Base-by-base conservation (phyloP, 148 eudicot species). In the Linanthus parryae region DNA sequence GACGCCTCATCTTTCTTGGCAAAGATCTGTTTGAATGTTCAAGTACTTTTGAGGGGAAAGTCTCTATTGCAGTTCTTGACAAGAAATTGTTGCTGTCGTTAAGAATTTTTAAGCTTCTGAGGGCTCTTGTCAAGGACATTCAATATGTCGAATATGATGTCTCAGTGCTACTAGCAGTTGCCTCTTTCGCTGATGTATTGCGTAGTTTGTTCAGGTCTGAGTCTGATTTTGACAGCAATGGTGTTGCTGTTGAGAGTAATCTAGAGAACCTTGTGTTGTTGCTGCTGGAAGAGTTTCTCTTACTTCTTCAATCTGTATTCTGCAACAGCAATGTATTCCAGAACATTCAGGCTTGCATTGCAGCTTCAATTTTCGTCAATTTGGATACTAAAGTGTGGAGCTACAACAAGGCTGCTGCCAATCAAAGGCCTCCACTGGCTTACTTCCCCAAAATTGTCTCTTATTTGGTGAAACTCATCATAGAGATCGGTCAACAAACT, bases 281-380 rank as follows among this genome's bases (percentile, higher is more conserved):
- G 61, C 69, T 80, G 39, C 64, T 88, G 55, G 96, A 87, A 53
- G 99, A 88, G 71, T 88, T 84, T 60, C 79, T 88, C 50, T 77
- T 75, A 59, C 66, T 84, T 34, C 81, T 78, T 52, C 85, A 72
- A 56, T 68, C 63, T 44, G 72, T 80, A 28, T 75, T 68, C 44
- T 65, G 86, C 51, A 74, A 76, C 42, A 59, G 60, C 59, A 64
- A 61, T 60, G 71, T 88, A 30, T 75, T 70, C 63, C 85, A 57
- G 49, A 94, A 88, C 56, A 70, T 94, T 30, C 82, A 70, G 61
- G 91, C 76, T 28, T 84, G 82, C 58, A 57, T 77, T 35, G 58
- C 78, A 49, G 91, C 84, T 68, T 82, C 95, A 29, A 30, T 84
- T 56, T 52, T 94, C 69, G 73, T 65, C 18, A 66, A 51, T 63